A percentile compares a stretch with the other conserved stretches of the same genome.
Conservation (phyloP, 305 asterid species). For the Withania somnifera region DNA sequence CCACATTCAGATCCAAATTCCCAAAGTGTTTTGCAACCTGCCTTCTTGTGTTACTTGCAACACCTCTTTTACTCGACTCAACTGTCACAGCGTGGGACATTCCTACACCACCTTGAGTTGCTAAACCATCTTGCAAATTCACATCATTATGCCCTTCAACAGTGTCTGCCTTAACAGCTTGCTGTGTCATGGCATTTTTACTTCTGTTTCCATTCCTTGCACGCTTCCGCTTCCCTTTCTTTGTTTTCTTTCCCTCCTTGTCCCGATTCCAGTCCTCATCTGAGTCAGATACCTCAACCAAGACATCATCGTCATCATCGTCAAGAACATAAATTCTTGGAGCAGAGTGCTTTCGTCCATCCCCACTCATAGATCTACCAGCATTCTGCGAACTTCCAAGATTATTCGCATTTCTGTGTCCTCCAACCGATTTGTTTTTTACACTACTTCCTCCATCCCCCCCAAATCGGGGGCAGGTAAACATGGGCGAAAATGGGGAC, state of each 20-base stretch:
- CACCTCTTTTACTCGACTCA: conserved; percentile 45
- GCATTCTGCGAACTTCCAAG: neutral
- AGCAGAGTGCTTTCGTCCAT: conserved; percentile 21
- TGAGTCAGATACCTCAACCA: conserved; percentile 44
- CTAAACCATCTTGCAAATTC: conserved; percentile 24
- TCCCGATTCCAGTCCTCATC: conserved; percentile 43
- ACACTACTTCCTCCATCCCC: conserved; percentile 17
- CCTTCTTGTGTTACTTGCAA: conserved; percentile 33
- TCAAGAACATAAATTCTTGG: conserved; percentile 49
- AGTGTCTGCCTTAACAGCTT: conserved; percentile 31
- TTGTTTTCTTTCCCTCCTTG: conserved; percentile 24
- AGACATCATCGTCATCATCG: conserved; percentile 38
- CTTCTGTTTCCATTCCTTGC: conserved; percentile 14
- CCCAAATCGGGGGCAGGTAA: conserved; percentile 29
- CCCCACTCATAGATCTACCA: neutral
- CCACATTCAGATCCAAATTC: conserved; percentile 83
- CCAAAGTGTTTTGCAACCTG: conserved; percentile 39
- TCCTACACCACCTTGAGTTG: conserved; percentile 26
- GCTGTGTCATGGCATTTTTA: conserved; percentile 29
- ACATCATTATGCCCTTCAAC: conserved; percentile 10
- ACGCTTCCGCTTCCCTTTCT: conserved; percentile 12
- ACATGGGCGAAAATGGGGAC: conserved; percentile 84
- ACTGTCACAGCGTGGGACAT: conserved; percentile 19
- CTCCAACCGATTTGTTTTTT: conserved; percentile 12
- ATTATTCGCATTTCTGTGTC: conserved; percentile 5